phyloP scores from a whole-genome alignment of 257 asterid species.

The Gentiana macrophylla region DNA sequence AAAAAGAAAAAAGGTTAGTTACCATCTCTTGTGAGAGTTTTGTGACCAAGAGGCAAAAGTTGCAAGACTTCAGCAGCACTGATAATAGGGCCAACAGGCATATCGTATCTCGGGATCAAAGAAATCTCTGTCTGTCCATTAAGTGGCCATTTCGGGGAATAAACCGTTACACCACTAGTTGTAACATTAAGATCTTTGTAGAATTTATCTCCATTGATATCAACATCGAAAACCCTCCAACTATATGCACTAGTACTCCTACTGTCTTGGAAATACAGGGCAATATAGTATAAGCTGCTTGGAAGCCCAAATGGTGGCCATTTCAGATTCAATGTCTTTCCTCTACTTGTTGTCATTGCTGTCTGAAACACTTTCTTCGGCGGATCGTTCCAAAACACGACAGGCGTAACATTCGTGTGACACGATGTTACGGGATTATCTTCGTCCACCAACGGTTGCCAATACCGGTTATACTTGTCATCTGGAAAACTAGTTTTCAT shows the following conservation, averaged over 20 bases:
- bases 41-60: slow-evolving; percentile 42
- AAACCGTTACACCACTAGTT: slow-evolving; percentile 42
- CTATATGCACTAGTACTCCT: slow-evolving; percentile 60
- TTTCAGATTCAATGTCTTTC: slow-evolving; percentile 35
- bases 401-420: slow-evolving; percentile 36
- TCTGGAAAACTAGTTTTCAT: slow-evolving; percentile 58
- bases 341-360: slow-evolving; percentile 64
- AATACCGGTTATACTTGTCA: slow-evolving; percentile 58
- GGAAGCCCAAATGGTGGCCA: slow-evolving; percentile 76
- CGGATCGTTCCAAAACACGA: slow-evolving; percentile 69
- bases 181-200: slow-evolving; percentile 57
- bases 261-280: slow-evolving; percentile 68
- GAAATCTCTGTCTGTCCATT: slow-evolving; percentile 39
- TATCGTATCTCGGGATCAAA: slow-evolving; percentile 28
- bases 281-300: slow-evolving; percentile 45
- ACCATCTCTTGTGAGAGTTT: slow-evolving; percentile 74
- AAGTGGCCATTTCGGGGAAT: slow-evolving; percentile 57
- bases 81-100: slow-evolving; percentile 73
- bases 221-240: slow-evolving; percentile 61
- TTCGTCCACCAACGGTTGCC: slow-evolving; percentile 48
- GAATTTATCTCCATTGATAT: slow-evolving; percentile 49
- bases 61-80: slow-evolving; percentile 78
- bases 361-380: slow-evolving; percentile 47
- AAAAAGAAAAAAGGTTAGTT: slow-evolving; percentile 2
- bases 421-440: slow-evolving; percentile 37